These are phyloP conservation scores for Tricholoma saponaceum DNA, from an alignment of 768 basidiomycete species.

Conservation along the genomic window DNA sequence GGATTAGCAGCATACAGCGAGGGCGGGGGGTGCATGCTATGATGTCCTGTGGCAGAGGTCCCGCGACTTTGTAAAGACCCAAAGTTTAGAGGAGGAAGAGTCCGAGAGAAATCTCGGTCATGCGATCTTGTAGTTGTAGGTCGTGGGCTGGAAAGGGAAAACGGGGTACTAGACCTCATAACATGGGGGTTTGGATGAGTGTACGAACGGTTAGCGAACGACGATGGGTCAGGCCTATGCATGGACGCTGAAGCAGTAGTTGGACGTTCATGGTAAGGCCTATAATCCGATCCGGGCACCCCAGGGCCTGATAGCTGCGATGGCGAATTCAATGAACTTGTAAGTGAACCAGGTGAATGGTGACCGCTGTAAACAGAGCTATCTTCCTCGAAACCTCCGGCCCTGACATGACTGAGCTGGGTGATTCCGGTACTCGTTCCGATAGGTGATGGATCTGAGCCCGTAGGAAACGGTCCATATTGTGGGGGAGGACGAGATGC, in stretches of 20 bases:
- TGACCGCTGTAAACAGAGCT: slow-evolving; percentile 14
- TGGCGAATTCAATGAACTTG: slow-evolving; percentile 30
- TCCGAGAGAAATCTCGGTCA: slow-evolving; percentile 27
- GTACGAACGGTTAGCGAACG: not conserved
- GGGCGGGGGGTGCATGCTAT: slow-evolving; percentile 2
- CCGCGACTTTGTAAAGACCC: slow-evolving; percentile 11
- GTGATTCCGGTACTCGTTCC: slow-evolving; percentile 9
- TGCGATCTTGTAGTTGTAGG: slow-evolving; percentile 19
- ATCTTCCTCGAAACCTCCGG: slow-evolving; percentile 9
- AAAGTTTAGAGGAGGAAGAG: slow-evolving; percentile 30
- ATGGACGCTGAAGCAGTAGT: slow-evolving; percentile 4
- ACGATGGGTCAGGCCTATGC: slow-evolving; percentile 5
- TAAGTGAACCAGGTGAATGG: slow-evolving; percentile 23
- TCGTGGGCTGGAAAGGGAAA: slow-evolving; percentile 14
- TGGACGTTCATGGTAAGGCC: slow-evolving; percentile 4
- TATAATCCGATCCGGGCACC: slow-evolving; percentile 37
- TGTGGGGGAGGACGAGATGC: slow-evolving; percentile 51
- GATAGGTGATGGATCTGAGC: slow-evolving; percentile 26
- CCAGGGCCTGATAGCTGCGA: slow-evolving; percentile 51
- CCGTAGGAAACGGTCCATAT: slow-evolving; percentile 57
- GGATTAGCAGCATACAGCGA: slow-evolving; percentile 5
- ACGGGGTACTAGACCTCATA: slow-evolving; percentile 19
- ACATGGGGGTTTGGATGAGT: slow-evolving; percentile 1
- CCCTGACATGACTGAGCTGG: slow-evolving; percentile 7
- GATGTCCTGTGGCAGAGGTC: slow-evolving; percentile 1